Percentiles rank a stretch among this genome's conserved stretches.
Conservation (phyloP, 2,329 filamentous ascomycete species). For the Leptographium procerum region DNA sequence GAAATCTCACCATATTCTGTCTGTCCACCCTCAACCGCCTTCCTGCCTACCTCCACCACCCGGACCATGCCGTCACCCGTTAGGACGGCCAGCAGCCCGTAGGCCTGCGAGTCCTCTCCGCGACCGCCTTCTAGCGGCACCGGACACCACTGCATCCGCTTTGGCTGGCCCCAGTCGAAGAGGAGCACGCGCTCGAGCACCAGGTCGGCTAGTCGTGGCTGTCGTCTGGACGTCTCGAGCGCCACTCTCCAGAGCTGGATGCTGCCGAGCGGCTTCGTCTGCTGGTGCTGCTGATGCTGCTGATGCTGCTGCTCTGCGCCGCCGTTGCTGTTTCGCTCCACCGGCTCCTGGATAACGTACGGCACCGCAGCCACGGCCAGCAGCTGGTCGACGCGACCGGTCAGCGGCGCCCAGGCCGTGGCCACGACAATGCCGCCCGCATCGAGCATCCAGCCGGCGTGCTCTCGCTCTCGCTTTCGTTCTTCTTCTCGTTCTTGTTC, state of each 20-base stretch:
- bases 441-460: conserved; percentile 43
- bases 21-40: neutral
- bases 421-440: conserved; percentile 39
- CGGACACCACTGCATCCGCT: conserved; percentile 43
- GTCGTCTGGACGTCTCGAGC: conserved; percentile 22
- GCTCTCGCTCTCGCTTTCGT: neutral
- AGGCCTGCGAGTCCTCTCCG: neutral
- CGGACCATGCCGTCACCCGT: conserved; percentile 39
- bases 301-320: conserved; percentile 13
- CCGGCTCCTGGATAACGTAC: conserved; percentile 34
- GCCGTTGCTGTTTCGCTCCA: conserved; percentile 14
- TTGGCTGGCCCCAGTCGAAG: conserved; percentile 38
- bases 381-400: conserved; percentile 28
- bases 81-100: conserved; percentile 35
- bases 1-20: conserved; percentile 27
- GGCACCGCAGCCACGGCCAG: conserved; percentile 42
- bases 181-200: conserved; percentile 30
- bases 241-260: conserved; percentile 43
- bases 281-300: neutral
- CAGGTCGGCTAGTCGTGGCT: neutral
- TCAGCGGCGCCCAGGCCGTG: conserved; percentile 40
- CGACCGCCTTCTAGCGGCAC: conserved; percentile 21
- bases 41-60: conserved; percentile 30
- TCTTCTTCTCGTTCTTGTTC: no score
- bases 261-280: conserved; percentile 24